Evolutionary conservation across 2,329 filamentous ascomycete species (phyloP), one percentile per base, ranked within the genome.

Genomic region (Parastagonospora avenae): DNA sequence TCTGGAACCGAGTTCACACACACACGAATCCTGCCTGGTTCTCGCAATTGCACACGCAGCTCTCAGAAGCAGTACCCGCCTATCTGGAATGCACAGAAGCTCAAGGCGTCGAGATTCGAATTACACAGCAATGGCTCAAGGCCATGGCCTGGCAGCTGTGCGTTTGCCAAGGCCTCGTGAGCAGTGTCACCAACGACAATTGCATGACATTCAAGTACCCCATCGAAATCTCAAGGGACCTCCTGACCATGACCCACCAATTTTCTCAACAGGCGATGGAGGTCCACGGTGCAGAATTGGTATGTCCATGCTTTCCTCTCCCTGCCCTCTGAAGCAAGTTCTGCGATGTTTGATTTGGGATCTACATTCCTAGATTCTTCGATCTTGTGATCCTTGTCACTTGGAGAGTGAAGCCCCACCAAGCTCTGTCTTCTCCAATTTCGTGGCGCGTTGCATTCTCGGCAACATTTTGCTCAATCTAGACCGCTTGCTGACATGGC

Each of bases 221-320:
- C 0, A 78, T 87, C 27, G 79, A 84, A 32, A 84, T 87, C n/a
- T 84, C 84, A 0, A 75, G 82, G 41, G 83, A 85, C 42, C 78
- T 86, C 1, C 75, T 84, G 0, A 72, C 74, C 10, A 85, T 92
- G 73, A 86, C 88, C 4, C 84, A 85, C 12, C 84, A 88, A 46
- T 88, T 94, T 64, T 87, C 88, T 0, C 84, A 85, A 31, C 82
- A 87, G 58, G 85, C 86, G 37, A 87, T 91, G 77, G 90, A 93
- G 57, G 78, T 92, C 2, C 81, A 92, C 58, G 88, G 87, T 14
- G 82, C 90, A 33, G 88, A 88, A 24, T 72, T 95, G 73, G 88
- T 90, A 76, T 71, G 85, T 78, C 42, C 36, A 27, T 43, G 36
- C 41, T 55, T 55, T 52, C 55, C 52, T 46, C 42, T 38, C 32